Evolutionary conservation across 1,139 yeast species (phyloP).

Genomic region (Yamadazyma kanchanaburiensis): DNA sequence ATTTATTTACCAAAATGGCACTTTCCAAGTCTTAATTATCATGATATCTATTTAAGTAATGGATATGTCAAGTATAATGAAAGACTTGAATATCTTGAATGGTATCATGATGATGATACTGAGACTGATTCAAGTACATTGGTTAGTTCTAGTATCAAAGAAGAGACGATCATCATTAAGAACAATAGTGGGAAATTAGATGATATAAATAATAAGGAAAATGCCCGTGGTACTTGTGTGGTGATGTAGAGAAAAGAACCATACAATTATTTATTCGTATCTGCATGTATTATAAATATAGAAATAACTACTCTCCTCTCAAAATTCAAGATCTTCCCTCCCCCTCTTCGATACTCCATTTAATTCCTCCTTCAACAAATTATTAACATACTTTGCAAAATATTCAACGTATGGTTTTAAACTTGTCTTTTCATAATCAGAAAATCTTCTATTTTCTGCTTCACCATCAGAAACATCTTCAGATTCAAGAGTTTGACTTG

Average conservation of each 20-base stretch:
- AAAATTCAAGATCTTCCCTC: constrained; percentile 36
- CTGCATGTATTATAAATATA: neutral
- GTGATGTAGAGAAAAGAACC: constrained; percentile 6
- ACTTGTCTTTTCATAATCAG: constrained; percentile 63
- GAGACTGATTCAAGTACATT: constrained; percentile 10
- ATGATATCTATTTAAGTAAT: constrained; percentile 44
- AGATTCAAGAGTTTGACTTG: constrained; percentile 19
- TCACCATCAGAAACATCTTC: constrained; percentile 17
- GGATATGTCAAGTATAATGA: constrained; percentile 57
- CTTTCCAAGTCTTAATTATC: constrained; percentile 45
- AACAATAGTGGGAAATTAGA: constrained; percentile 38
- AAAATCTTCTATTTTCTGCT: constrained; percentile 15
- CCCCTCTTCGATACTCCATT: constrained; percentile 42
- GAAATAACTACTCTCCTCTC: constrained; percentile 1
- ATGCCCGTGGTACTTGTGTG: constrained; percentile 9
- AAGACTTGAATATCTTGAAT: constrained; percentile 54
- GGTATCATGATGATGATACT: constrained; percentile 55
- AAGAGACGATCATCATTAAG: constrained; percentile 36
- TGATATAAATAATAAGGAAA: constrained; percentile 19
- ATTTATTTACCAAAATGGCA: constrained; percentile 74
- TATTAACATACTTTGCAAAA: constrained; percentile 62
- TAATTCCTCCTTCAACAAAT: constrained; percentile 55
- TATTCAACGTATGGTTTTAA: constrained; percentile 72
- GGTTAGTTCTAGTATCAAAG: constrained; percentile 8
- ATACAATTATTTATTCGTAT: too few species aligned